Evolutionary conservation across 257 asterid genomes (phyloP).

Genomic region (Perilla frutescens): DNA sequence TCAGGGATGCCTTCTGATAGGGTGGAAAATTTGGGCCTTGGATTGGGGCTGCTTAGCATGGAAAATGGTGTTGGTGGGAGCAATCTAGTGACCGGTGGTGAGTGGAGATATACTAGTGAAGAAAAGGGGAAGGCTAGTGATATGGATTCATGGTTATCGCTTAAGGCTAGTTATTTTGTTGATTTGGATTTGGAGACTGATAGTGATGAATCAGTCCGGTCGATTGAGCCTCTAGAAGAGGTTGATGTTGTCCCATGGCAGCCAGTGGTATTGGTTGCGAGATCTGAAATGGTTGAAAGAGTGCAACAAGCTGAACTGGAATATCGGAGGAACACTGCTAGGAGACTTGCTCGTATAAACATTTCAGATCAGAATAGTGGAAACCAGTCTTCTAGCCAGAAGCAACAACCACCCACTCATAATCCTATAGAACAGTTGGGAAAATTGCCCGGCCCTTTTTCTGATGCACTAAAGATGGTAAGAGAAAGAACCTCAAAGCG

Average conservation of each 20-base stretch:
- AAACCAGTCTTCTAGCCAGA: conserved; percentile 44
- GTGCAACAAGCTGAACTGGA: conserved; percentile 23
- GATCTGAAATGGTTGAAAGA: conserved; percentile 16
- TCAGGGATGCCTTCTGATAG: conserved; percentile 17
- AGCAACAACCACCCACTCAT: conserved; percentile 36
- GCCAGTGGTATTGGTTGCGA: conserved; percentile 15
- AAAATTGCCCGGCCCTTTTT: conserved; percentile 53
- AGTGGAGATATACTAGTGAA: conserved; percentile 53
- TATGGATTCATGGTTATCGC: conserved; percentile 56
- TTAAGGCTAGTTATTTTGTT: conserved; percentile 31
- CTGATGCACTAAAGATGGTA: conserved; percentile 59
- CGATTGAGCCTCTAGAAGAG: conserved; percentile 21
- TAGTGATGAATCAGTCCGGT: conserved; percentile 10
- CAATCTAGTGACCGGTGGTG: conserved; percentile 28
- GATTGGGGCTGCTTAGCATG: conserved; percentile 38
- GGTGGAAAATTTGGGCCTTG: conserved; percentile 39
- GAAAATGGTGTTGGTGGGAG: conserved; percentile 45
- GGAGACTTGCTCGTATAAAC: conserved; percentile 51
- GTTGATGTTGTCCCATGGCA: conserved; percentile 30
- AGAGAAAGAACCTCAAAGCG: conserved; percentile 44
- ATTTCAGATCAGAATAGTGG: conserved; percentile 28
- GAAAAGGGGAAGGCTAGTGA: conserved; percentile 58
- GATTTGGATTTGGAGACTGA: conserved; percentile 34
- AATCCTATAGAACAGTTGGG: conserved; percentile 47
- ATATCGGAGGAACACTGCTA: conserved; percentile 42